A percentile compares a stretch with the other conserved stretches of the same genome.
phyloP scores from a whole-genome alignment of 2,329 filamentous ascomycete species.

The Neonectria neomacrospora region DNA sequence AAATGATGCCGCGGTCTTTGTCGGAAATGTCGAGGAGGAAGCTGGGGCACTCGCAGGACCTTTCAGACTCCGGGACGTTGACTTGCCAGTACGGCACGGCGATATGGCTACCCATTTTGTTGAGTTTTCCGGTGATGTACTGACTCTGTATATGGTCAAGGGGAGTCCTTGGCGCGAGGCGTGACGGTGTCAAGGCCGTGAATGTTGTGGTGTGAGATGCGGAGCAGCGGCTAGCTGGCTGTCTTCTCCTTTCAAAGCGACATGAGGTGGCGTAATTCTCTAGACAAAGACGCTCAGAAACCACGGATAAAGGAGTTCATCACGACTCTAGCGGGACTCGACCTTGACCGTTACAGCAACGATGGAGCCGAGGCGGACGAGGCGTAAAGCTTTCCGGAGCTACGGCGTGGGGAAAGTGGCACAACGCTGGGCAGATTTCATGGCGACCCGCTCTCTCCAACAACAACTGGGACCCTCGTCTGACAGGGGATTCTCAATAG shows the following conservation, averaged over 20 bases:
- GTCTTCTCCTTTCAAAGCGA: neutral
- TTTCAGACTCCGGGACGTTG: conserved; percentile 74
- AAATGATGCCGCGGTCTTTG: conserved; percentile 78
- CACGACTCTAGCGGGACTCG: neutral
- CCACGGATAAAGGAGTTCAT: neutral
- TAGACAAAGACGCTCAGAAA: neutral
- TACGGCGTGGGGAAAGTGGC: conserved; percentile 17
- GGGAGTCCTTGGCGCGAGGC: neutral
- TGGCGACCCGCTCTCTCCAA: conserved; percentile 3
- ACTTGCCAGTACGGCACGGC: conserved; percentile 80
- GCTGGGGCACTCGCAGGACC: conserved; percentile 75
- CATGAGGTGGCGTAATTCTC: neutral
- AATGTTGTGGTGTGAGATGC: neutral
- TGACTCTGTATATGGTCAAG: neutral
- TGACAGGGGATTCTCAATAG: neutral
- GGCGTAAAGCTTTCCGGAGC: conserved; percentile 9
- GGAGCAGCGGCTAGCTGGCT: neutral
- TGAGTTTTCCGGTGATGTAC: neutral
- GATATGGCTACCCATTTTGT: conserved; percentile 51
- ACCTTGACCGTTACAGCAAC: neutral
- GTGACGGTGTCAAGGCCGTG: neutral
- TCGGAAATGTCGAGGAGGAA: conserved; percentile 71
- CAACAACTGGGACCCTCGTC: neutral
- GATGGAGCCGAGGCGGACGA: conserved; percentile 1
- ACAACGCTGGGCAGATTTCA: conserved; percentile 3